phyloP scores from a whole-genome alignment of 1,139 yeast species.

The Suhomyces terraborum region DNA sequence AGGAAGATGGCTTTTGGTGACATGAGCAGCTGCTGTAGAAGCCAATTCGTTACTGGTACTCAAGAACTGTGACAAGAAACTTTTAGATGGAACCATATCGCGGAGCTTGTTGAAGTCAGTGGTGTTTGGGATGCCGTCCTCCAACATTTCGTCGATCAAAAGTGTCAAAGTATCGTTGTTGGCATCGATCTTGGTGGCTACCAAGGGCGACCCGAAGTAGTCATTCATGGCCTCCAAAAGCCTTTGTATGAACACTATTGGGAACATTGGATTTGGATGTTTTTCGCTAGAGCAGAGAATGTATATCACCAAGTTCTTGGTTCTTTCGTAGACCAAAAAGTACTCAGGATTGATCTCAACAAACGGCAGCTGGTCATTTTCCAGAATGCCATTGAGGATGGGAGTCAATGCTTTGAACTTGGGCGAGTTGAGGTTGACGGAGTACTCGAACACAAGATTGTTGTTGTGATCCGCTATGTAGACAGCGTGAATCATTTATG shows the following conservation, averaged over 20 bases:
- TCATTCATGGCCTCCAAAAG: constrained; percentile 55
- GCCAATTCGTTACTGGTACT: constrained; percentile 38
- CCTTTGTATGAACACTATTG: constrained; percentile 55
- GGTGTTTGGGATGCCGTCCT: constrained; percentile 70
- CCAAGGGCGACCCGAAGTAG: constrained; percentile 61
- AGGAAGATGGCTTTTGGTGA: constrained; percentile 4
- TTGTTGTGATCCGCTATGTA: constrained; percentile 62
- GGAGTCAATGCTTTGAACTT: constrained; percentile 40
- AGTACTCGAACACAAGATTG: constrained; percentile 59
- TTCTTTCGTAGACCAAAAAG: constrained; percentile 28
- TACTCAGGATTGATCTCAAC: constrained; percentile 34
- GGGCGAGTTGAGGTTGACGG: constrained; percentile 54
- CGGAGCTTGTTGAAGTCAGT: constrained; percentile 73
- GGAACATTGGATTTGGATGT: constrained; percentile 49
- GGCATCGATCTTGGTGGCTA: constrained; percentile 59
- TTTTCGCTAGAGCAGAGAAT: constrained; percentile 26
- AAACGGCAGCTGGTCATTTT: constrained; percentile 20
- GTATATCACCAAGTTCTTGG: constrained; percentile 30
- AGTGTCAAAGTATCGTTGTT: constrained; percentile 67
- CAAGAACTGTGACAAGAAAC: constrained; percentile 41
- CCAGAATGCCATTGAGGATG: neutral
- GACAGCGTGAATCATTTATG: constrained; percentile 50
- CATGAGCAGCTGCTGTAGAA: constrained; percentile 22
- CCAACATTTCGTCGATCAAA: constrained; percentile 65
- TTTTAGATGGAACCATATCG: constrained; percentile 67